Evolutionary conservation across 441 rosid species (phyloP), one percentile per base, ranked within the genome.

Genomic region (Pelargonium citronellum): DNA sequence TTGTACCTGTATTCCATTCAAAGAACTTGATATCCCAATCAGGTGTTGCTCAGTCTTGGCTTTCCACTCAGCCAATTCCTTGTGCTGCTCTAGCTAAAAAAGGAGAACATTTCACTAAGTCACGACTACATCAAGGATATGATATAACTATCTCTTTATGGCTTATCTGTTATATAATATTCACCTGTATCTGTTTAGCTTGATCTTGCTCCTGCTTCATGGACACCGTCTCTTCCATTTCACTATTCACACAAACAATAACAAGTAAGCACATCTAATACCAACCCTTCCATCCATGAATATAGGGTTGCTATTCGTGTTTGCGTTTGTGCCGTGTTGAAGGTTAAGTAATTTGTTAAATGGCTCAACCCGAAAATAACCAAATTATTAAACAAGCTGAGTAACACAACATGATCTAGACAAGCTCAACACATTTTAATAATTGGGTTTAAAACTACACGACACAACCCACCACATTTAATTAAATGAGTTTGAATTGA

Each of bases 1-100:
- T 19, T 53, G 57, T 77, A 89, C 98, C 98, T 89, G 93, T 80
- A 89, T 74, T 60, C 85, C 81, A 57, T 82, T 73, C 83, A 93
- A 79, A 13, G 97, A 91, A 68, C 77, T 82, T 62, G 96, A 82
- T 76, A 89, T 80, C 77, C 84, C 89, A 71, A 69, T 66, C 62
- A 89, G 65, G 71, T 77, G 72, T 79, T 86, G 84, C 76, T 91
- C 89, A 15, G 86, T 83, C 83, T 84, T 79, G 13, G 74, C 81
- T 78, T 84, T 88, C 95, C 89, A 91, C 77, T 69, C 82, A 60
- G 76, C 68, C 68, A 83, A 47, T 63, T 93, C 96, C 76, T 85
- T 86, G 65, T 57, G 79, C 73, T 83, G 73, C 79, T 79, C 82
- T 96, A 89, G 80, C 66, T 6, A 67, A 69, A 72, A 67, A 67